phyloP scores from a whole-genome alignment of 768 basidiomycete species.

The Lyophyllum decastes region DNA sequence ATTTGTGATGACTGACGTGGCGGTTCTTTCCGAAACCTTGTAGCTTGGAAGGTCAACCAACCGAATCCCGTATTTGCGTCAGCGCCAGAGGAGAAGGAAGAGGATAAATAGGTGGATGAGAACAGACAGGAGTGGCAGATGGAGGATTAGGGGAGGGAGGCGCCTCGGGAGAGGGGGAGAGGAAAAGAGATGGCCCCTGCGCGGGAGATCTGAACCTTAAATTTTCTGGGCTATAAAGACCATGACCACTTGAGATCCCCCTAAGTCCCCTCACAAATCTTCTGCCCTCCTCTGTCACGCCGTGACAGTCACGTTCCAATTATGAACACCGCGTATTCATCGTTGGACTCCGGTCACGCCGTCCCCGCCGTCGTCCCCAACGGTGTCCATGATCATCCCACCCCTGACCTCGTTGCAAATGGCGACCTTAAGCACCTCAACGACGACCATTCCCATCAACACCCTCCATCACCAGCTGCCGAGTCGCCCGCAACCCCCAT shows the following conservation, averaged over 20 bases:
- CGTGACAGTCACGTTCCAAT: conserved; percentile 77
- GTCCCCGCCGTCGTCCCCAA: conserved; percentile 23
- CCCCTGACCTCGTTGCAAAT: conserved; percentile 31
- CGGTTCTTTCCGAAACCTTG: conserved; percentile 55
- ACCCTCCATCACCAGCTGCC: conserved; percentile 39
- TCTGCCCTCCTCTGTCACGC: conserved; percentile 58
- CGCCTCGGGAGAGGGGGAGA: conserved; percentile 29
- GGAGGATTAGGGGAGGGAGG: conserved; percentile 17
- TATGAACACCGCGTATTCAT: conserved; percentile 58
- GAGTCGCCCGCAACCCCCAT: conserved; percentile 67
- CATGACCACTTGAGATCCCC: conserved; percentile 66
- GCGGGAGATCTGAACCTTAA: conserved; percentile 86
- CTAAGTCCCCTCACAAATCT: conserved; percentile 80
- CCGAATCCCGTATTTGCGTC: conserved; percentile 84
- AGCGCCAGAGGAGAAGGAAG: conserved; percentile 59
- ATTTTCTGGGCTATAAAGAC: conserved; percentile 81
- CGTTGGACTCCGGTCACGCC: conserved; percentile 36
- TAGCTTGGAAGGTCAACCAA: conserved; percentile 87
- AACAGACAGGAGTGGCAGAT: conserved; percentile 8
- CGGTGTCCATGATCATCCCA: conserved; percentile 37
- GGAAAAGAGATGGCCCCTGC: conserved; percentile 61
- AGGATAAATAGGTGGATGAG: conserved; percentile 41
- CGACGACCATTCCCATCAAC: conserved; percentile 28
- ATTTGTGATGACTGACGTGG: conserved; percentile 66
- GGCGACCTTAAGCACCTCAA: conserved; percentile 39